These are phyloP conservation scores for Cydonia oblonga DNA, from an alignment of 331 rosid genomes.

Conservation along the genomic window DNA sequence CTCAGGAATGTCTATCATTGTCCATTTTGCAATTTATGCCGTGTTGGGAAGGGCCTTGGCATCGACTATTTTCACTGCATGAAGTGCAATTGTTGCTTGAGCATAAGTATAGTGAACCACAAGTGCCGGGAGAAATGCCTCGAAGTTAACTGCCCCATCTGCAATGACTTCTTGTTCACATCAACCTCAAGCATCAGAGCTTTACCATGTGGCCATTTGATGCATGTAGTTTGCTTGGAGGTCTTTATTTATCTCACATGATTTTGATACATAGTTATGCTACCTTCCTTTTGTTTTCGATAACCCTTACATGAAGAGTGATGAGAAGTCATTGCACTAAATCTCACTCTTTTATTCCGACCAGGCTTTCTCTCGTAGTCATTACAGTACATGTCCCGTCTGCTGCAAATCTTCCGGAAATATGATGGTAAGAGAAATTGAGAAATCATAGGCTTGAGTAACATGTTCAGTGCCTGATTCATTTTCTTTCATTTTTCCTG, in stretches of 20 bases:
- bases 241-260: slow-evolving; percentile 22
- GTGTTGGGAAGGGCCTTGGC: slow-evolving; percentile 93
- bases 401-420: slow-evolving; percentile 92
- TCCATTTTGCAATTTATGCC: slow-evolving; percentile 98
- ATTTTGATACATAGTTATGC: not conserved
- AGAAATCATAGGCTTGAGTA: not conserved
- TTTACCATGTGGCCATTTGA: slow-evolving; percentile 90
- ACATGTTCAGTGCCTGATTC: not conserved
- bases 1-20: slow-evolving; percentile 93
- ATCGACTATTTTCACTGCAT: slow-evolving; percentile 90
- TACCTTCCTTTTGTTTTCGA: not conserved
- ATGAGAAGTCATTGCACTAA: not conserved
- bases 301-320: not conserved
- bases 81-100: slow-evolving; percentile 92
- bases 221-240: slow-evolving; percentile 97
- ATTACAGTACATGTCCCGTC: slow-evolving; percentile 39
- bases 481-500: not conserved
- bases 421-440: slow-evolving; percentile 54
- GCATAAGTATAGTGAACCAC: slow-evolving; percentile 51
- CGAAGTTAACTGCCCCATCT: slow-evolving; percentile 91
- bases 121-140: slow-evolving; percentile 89
- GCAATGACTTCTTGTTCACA: slow-evolving; percentile 78
- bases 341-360: not conserved
- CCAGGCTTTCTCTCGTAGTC: slow-evolving; percentile 4
- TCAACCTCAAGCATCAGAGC: slow-evolving; percentile 84